These are phyloP conservation scores for Cytospora chrysosperma DNA, from an alignment of 2,329 filamentous ascomycete species.

Conservation along the genomic window DNA sequence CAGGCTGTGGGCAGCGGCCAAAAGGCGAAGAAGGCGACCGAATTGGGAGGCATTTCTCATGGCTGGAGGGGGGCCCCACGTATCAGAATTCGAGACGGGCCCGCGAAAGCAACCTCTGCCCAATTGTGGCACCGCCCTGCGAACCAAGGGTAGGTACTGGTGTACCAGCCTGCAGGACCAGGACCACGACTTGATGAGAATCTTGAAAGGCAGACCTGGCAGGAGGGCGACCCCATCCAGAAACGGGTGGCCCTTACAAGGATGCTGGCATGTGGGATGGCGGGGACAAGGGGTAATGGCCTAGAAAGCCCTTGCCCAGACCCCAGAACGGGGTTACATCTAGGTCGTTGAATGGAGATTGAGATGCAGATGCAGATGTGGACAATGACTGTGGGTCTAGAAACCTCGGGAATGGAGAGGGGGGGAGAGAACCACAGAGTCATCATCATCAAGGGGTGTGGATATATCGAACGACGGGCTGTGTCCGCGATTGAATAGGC, in stretches of 20 bases:
- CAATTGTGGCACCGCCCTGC: conserved; percentile 22
- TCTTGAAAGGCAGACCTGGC: no score
- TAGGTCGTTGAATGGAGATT: conserved; percentile 18
- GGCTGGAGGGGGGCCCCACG: conserved; percentile 18
- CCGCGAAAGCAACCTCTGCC: conserved; percentile 15
- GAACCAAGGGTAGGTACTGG: conserved; percentile 20
- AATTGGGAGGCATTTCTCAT: conserved; percentile 14
- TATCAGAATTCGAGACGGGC: conserved; percentile 25
- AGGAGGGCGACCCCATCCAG: conserved; percentile 14
- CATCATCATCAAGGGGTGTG: conserved; percentile 8
- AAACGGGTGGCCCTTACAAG: conserved; percentile 19
- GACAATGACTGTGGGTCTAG: conserved; percentile 22
- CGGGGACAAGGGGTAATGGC: conserved; percentile 20
- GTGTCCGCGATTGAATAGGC: conserved; percentile 3
- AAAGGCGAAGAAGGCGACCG: conserved; percentile 8
- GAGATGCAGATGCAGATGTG: conserved; percentile 25
- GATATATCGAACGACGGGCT: conserved; percentile 5
- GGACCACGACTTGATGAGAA: neutral
- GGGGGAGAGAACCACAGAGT: neutral
- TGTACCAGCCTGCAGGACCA: conserved; percentile 13
- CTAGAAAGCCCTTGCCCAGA: conserved; percentile 24
- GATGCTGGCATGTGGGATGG: conserved; percentile 20
- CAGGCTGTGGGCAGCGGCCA: conserved; percentile 3
- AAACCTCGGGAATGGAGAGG: conserved; percentile 17
- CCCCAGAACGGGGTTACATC: conserved; percentile 24